Base-by-base conservation (phyloP, 306 rosid genomes). In the Glycine latifolia region DNA sequence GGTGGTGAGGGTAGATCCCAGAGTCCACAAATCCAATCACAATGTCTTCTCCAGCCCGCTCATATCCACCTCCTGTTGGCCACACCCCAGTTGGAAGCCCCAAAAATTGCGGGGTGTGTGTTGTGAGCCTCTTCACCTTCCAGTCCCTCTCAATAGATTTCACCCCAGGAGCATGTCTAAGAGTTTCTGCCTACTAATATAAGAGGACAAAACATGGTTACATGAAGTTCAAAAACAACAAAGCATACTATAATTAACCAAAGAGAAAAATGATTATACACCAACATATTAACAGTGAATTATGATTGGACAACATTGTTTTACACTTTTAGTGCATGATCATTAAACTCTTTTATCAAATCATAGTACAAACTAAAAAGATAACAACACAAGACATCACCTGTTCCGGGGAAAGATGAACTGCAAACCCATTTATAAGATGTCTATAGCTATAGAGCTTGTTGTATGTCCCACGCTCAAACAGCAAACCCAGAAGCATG, bases 51-150 rank as follows among this genome's bases (percentile, higher is more conserved):
- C 99, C 99, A 6, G 99, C 99, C 83, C 91, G 83, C 71, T 94
- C 99, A 79, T 85, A 92, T 73, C 99, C 99, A 50, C 99, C 99
- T 79, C 98, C 97, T 35, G 97, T 92, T 6, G 99, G 99, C 99
- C 99, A 96, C 65, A 96, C 99, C 54, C 97, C 97, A 7, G 98
- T 96, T 80, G 99, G 98, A 81, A 96, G 99, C 75, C 99, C 99
- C 89, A 96, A 87, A 89, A 96, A 96, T 76, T 93, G 87, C 62
- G 99, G 99, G 26, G 99, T 96, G 81, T 96, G 99, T 37, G 97
- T 96, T 75, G 99, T 96, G 71, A 96, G 95, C 84, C 84, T 92
- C 84, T 82, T 86, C 75, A 96, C 99, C 89, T 96, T 96, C 98
- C 98, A 96, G 84, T 96, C 99, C 88, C 89, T 92, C 86, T 72